Percentiles rank a stretch among this genome's conserved stretches.
phyloP scores from a whole-genome alignment of 805 yeast genomes.

The Brettanomyces sp. region DNA sequence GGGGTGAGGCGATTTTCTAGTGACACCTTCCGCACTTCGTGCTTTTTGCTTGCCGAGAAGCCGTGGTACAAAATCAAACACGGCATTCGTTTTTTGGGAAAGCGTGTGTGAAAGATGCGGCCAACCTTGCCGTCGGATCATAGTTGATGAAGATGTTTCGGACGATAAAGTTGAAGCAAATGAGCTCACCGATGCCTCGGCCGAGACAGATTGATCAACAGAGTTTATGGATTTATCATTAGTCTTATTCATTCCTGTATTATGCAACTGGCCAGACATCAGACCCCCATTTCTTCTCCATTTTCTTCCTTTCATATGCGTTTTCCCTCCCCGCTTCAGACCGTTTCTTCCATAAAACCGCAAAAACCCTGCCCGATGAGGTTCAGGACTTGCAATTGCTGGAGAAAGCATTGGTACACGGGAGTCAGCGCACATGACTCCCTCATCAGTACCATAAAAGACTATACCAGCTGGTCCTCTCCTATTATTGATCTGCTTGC shows the following conservation, averaged over 20 bases:
- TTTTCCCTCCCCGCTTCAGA: not conserved
- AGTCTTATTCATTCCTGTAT: not conserved
- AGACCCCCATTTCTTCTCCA: not conserved
- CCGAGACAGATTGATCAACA: not conserved
- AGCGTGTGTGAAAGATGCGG: not conserved
- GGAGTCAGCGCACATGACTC: slow-evolving; percentile 1
- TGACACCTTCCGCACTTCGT: not conserved
- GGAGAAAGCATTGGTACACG: not conserved
- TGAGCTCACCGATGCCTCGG: not conserved
- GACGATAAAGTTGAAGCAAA: not conserved
- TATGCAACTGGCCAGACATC: not conserved
- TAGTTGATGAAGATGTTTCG: not conserved
- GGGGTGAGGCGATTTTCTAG: not conserved
- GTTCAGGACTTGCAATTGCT: not conserved
- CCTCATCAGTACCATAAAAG: slow-evolving; percentile 1
- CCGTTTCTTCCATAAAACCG: not conserved
- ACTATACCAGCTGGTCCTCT: slow-evolving; percentile 1
- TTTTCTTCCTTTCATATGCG: not conserved
- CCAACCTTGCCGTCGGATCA: not conserved
- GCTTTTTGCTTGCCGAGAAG: not conserved
- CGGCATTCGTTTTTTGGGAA: not conserved
- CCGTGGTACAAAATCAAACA: not conserved
- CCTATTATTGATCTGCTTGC: not conserved
- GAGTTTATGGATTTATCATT: not conserved
- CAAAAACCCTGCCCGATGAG: slow-evolving; percentile 1